Base-by-base conservation (phyloP, 805 yeast genomes). In the Danielozyma ontarioensis region DNA sequence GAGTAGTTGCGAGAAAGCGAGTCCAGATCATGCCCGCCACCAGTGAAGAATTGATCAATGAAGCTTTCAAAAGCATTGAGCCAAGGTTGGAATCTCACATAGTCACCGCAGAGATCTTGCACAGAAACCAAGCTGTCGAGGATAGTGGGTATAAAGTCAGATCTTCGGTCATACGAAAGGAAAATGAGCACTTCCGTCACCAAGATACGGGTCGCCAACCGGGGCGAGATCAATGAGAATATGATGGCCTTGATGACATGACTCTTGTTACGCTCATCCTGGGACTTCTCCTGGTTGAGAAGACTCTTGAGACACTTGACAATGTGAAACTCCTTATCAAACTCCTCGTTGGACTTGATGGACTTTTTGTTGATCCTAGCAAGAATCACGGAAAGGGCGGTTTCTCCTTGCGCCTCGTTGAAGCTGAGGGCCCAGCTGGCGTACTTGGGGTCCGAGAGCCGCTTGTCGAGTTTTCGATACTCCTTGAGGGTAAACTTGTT, bases 311-410 rank as follows among this genome's bases (percentile, higher is more conserved):
- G 53, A 34, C 70, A 65, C 38, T 50, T 57, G 8, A 68, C 61
- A 22, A 66, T 65, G 14, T 47, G 39, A 34, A 42, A 61, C 35
- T 67, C 72, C 33, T 47, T 58, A 32, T 65, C 70, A 25, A 66
- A 61, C 35, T 64, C 71, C 19, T 65, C 71, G 38, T 67, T 65
- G 3, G 70, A 60, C 41, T 67, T 67, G 39, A 65, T 64, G 36
- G 66, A 60, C 39, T 64, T 62, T 36, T 56, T 60, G 42, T 64
- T 67, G 24, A 65, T 53, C 25, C 68, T 48, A 3, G 61, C 47
- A 16, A 67, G 52, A 11, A 61, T 51, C 4, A 62, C 69, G 0
- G 68, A 55, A 10, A 66, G 51, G 0, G 71, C 71, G 3, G 65
- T 55, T 35, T 66, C 71, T 13, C 72, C 72, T 42, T 66, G 70